Evolutionary conservation across 441 rosid genomes (phyloP), one percentile per base, ranked within the genome.

Genomic region (Gossypium schwendimanii): DNA sequence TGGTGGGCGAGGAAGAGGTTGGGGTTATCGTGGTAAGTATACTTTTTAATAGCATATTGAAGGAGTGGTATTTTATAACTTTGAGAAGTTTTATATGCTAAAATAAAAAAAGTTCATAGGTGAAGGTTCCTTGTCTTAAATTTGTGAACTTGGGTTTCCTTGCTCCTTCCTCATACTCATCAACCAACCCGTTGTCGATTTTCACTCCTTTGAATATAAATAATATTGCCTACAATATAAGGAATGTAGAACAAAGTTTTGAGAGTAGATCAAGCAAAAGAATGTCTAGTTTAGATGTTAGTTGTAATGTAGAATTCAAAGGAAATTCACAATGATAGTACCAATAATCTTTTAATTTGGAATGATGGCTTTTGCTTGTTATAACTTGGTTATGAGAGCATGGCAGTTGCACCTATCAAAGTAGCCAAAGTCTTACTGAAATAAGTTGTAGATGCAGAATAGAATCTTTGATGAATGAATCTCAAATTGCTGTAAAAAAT

Each of bases 1-100:
- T 68, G 90, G 96, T 39, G 93, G 94, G 44, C 82, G 91, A 58
- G 93, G 97, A 55, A 82, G 93, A 79, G 86, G 81, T 67, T 85
- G 91, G 91, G 90, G 91, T 64, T 81, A 91, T 78, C 66, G 45
- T 74, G 65, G 77, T 74, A 74, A 73, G 53, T 12, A 15, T 45
- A 24, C 47, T 71, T 71, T 28, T 60, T 60, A 10, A 23, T 3
- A 26, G 58, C 28, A 2, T 45, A 60, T 71, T 21, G 33, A 21
- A 71, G 23, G 15, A 15, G n/a, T 9, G 11, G 6, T 39, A 70
- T 44, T 71, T 66, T 24, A 9, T 71, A 6, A 6, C 10, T 21
- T 2, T 24, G 55, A 28, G 21, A 54, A 59, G 63, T 63, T 59
- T 26, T 50, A 4, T 61, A 26, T 4, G 18, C 54, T 8, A 63